A percentile compares a stretch with the other conserved stretches of the same genome.
These are phyloP conservation scores for Sporothrix schenckii DNA, from an alignment of 2,329 filamentous ascomycete genomes.

Conservation along the genomic window DNA sequence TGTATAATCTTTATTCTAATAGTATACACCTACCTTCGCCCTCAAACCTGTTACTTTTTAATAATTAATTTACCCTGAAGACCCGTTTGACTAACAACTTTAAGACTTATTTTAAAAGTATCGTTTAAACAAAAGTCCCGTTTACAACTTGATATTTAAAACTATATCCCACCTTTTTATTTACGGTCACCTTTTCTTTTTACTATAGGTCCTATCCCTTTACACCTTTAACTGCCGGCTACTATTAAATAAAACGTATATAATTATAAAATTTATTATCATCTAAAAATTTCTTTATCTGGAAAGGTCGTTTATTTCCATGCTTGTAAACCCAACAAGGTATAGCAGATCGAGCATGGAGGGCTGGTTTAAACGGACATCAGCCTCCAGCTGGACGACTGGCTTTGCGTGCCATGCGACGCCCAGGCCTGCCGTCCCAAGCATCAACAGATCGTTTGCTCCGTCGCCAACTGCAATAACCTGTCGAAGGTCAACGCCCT, in stretches of 20 bases:
- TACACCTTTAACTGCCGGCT: background rate
- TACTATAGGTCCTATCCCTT: background rate
- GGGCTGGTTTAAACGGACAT: constrained; percentile 70
- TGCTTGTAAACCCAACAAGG: constrained; percentile 69
- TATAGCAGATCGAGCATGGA: constrained; percentile 73
- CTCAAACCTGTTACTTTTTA: too few relatives aligned
- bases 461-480: constrained; percentile 78
- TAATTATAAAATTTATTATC: background rate
- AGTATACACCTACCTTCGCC: too few relatives aligned
- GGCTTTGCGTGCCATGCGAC: constrained; percentile 87
- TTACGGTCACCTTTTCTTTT: too few relatives aligned
- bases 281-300: constrained; percentile 1
- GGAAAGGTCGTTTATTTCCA: constrained; percentile 56
- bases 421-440: constrained; percentile 72
- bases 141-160: background rate
- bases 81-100: too few relatives aligned
- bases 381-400: constrained; percentile 75
- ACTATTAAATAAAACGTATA: background rate
- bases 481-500: constrained; percentile 66
- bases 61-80: too few relatives aligned
- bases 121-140: constrained; percentile 7
- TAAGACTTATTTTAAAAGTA: too few relatives aligned
- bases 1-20: too few relatives aligned
- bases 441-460: constrained; percentile 81
- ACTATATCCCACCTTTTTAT: too few relatives aligned